Evolutionary conservation across 176 grass and related monocot genomes (phyloP), one percentile per base, ranked within the genome.

Genomic region (Tillandsia leiboldiana): DNA sequence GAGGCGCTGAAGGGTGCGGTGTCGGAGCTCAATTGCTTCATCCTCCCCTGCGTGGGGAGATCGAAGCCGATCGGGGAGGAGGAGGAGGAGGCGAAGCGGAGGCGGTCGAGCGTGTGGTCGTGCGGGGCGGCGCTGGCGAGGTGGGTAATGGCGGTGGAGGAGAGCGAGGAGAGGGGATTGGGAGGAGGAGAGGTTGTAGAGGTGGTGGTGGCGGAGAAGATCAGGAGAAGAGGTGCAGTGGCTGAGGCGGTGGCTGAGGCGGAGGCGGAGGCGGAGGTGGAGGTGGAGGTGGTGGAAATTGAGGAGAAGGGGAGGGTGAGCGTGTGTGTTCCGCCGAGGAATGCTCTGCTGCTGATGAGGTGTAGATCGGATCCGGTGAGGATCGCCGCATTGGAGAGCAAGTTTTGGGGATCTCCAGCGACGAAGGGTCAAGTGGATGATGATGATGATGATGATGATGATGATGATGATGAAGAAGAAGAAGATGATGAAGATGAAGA

Each of bases 261-360:
- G 24, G 87, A 91, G 26, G 89, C 89, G 18, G 84, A 87, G 42
- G 65, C 79, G 69, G 81, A 86, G 48, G 83, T 85, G 0, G 87
- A 91, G 26, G 89, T 87, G 7, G 83, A 73, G 17, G 83, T 85
- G 56, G 82, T 89, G 58, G 88, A 82, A 57, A 85, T 81, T 51
- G 82, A 92, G 58, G 88, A 81, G 63, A 87, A 86, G 59, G 86
- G 89, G 10, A 90, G 86, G 80, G 84, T 93, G 50, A 92, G 89
- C 23, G 87, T 93, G 53, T 97, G 89, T 67, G 86, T 97, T 72
- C 94, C 94, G 0, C 94, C 94, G 0, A 87, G 80, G 71, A 97
- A 97, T 72, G 94, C 94, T 2, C 79, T 97, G 51, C 75, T 97
- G 74, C 84, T 97, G 24, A 97, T 97, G 94, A 77, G 94, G 54